Base-by-base conservation (phyloP, 75 land plant species). In the Cunninghamia lanceolata region DNA sequence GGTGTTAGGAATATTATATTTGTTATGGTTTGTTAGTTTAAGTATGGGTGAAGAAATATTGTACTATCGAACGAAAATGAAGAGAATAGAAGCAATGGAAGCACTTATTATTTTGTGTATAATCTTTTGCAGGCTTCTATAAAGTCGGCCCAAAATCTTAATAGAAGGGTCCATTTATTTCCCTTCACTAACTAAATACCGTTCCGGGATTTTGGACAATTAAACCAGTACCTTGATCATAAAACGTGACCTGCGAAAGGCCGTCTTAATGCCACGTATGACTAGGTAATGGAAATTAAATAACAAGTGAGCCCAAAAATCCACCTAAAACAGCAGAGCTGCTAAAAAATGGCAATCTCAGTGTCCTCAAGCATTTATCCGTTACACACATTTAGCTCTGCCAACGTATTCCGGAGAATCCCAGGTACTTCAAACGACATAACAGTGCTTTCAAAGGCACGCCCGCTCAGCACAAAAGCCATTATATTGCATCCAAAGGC, bases 211-310 rank as follows among this genome's bases (percentile, higher is more conserved):
- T 1, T 14, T 11, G 9, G 9, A 50, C 14, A 13, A 50, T 15
- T 50, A 50, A 50, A 50, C 13, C 52, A 50, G 2, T 50, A 63
- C 68, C 10, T 50, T 5, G 9, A 71, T 71, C 35, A 32, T 35
- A 76, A 76, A 38, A 77, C 36, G 19, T 21, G 39, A 21, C 28
- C 21, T 42, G 9, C 13, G 17, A 78, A 40, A 28, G 50, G 82
- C 39, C 10, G 82, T 80, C 34, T 80, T 1, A 19, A 80, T 42
- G 82, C 82, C 82, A 80, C 82, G 82, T 43, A n/a, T 43, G 32
- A 15, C 47, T 25, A n/a, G n/a, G n/a, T n/a, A 78, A 25, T 28
- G 9, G 10, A 76, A 80, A 28, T 28, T 28, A 43, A 42, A 79
- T 79, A 19, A 56, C 63, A 63, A 63, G 28, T 42, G 46, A 80